phyloP scores from a whole-genome alignment of 2,329 filamentous ascomycete species.

The Fusarium ramigenum region DNA sequence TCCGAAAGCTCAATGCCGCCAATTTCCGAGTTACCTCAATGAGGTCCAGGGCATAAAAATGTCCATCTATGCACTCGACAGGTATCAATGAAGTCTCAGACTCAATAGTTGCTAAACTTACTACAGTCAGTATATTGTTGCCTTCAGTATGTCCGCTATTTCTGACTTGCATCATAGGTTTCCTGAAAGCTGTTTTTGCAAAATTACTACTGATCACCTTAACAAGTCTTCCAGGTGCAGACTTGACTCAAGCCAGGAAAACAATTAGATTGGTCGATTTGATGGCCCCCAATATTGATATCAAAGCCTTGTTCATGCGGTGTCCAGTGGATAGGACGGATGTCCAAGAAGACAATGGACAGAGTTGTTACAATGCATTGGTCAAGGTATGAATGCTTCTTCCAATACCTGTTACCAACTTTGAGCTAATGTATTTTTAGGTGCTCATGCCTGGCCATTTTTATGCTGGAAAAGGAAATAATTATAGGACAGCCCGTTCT shows the following conservation, averaged over 20 bases:
- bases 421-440: neutral
- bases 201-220: constrained; percentile 2
- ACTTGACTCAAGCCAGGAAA: neutral
- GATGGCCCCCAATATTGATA: neutral
- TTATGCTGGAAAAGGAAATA: neutral
- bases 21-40: neutral
- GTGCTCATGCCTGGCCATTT: neutral
- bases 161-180: neutral
- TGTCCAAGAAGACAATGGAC: neutral
- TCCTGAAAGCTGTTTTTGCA: neutral
- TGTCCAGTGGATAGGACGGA: neutral
- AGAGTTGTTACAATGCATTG: constrained; percentile 1
- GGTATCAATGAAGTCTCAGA: neutral
- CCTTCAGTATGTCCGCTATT: neutral
- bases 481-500: neutral
- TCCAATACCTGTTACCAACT: neutral
- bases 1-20: neutral
- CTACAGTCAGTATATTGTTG: neutral
- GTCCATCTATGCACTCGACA: neutral
- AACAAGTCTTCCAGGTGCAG: neutral
- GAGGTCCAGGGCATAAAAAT: constrained; percentile 16
- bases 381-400: constrained; percentile 12
- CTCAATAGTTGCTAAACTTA: neutral
- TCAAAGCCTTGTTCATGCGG: neutral
- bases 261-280: neutral